Percentiles rank a stretch among this genome's conserved stretches.
These are phyloP conservation scores for Comarum palustre DNA, from an alignment of 306 rosid genomes.

Conservation along the genomic window DNA sequence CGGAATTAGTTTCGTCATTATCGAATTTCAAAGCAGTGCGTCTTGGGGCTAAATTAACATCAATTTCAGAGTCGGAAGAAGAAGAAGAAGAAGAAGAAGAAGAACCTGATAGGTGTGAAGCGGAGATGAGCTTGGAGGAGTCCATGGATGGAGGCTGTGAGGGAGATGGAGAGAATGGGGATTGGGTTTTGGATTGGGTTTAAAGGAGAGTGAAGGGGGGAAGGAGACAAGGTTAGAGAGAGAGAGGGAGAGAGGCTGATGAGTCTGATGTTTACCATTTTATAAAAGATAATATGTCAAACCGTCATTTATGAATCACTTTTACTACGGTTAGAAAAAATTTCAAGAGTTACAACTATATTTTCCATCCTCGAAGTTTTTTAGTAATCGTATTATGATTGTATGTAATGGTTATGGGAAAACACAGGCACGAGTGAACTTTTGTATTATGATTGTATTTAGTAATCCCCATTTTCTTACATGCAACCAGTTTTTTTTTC, in stretches of 20 bases:
- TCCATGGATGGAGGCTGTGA: conserved; percentile 37
- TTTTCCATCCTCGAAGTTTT: too few relatives aligned
- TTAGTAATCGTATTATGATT: too few relatives aligned
- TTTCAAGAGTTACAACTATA: too few relatives aligned
- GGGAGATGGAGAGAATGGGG: background rate
- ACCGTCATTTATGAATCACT: too few relatives aligned
- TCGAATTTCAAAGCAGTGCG: conserved; percentile 12
- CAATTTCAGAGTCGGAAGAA: conserved; percentile 30
- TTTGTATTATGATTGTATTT: too few relatives aligned
- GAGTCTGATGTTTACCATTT: too few relatives aligned
- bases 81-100: conserved; percentile 19
- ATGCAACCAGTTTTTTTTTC: too few relatives aligned
- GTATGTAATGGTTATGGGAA: too few relatives aligned
- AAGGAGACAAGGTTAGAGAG: background rate
- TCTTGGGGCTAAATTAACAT: background rate
- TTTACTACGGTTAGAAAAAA: too few relatives aligned
- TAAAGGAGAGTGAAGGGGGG: background rate
- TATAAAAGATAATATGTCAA: too few relatives aligned
- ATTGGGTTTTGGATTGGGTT: background rate
- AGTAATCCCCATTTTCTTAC: too few relatives aligned
- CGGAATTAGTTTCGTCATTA: conserved; percentile 12
- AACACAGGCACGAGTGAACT: too few relatives aligned
- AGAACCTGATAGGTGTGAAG: conserved; percentile 34
- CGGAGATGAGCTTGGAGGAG: conserved; percentile 19
- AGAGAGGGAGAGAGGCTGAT: background rate